Evolutionary conservation across 352 stramenopile species (phyloP).

Genomic region (Pythium folliculosum): DNA sequence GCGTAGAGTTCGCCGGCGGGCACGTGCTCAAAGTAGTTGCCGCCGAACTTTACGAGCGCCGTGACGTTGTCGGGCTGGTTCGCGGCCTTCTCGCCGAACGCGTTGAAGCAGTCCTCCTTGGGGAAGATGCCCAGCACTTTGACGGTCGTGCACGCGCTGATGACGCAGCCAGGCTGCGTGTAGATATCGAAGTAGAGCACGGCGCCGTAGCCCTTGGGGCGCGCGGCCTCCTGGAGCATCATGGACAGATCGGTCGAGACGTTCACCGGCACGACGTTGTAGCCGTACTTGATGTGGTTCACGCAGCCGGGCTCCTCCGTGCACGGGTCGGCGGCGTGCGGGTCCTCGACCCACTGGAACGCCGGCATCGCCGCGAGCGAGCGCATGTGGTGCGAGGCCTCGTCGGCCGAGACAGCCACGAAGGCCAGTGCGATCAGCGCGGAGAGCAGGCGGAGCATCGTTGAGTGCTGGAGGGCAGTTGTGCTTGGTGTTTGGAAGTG

Average conservation of each 20-base stretch:
- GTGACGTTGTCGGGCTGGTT: conserved; percentile 43
- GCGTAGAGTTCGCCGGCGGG: conserved; percentile 54
- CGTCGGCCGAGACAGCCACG: background rate
- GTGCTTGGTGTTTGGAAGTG: background rate
- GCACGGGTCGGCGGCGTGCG: conserved; percentile 44
- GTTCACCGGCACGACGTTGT: conserved; percentile 45
- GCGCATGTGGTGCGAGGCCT: background rate
- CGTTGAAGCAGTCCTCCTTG: conserved; percentile 53
- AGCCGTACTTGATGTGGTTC: conserved; percentile 58
- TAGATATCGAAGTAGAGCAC: conserved; percentile 46
- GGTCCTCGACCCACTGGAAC: conserved; percentile 50
- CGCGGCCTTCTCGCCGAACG: conserved; percentile 31
- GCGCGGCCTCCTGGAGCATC: conserved; percentile 43
- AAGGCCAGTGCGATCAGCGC: background rate
- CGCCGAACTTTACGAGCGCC: conserved; percentile 48
- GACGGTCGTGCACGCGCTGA: conserved; percentile 40
- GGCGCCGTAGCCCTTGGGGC: conserved; percentile 37
- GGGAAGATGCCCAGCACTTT: conserved; percentile 40
- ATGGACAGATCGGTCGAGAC: conserved; percentile 34
- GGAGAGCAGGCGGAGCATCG: background rate
- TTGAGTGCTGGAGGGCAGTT: background rate
- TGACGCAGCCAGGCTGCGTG: conserved; percentile 51
- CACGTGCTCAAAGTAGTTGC: conserved; percentile 61
- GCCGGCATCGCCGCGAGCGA: conserved; percentile 16
- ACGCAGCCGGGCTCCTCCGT: conserved; percentile 34